Conservation (phyloP, 108 stramenopile species). For the Skeletonema costatum region DNA sequence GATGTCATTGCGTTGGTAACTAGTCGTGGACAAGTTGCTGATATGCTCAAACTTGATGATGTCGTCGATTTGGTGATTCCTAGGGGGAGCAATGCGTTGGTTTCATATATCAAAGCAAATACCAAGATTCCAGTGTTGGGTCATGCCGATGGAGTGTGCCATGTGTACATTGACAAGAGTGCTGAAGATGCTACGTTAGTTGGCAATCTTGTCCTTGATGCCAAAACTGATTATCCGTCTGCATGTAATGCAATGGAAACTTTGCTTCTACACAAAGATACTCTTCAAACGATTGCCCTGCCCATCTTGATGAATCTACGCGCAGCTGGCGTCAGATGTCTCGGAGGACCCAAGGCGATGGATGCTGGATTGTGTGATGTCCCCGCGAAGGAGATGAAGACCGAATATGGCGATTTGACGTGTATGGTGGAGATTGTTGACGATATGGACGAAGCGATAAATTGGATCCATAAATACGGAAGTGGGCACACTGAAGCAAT, state of each 20-base stretch:
- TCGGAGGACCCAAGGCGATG: constrained; percentile 89
- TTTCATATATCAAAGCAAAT: constrained; percentile 88
- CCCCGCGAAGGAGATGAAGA: constrained; percentile 70
- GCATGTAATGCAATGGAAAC: constrained; percentile 99
- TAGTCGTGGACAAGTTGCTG: constrained; percentile 88
- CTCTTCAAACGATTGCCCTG: constrained; percentile 65
- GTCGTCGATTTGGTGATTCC: constrained; percentile 99
- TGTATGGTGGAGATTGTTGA: constrained; percentile 95
- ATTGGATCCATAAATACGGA: constrained; percentile 93
- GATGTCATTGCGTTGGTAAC: constrained; percentile 93
- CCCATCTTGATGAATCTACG: constrained; percentile 76
- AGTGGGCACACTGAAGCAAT: constrained; percentile 97
- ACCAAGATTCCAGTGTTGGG: constrained; percentile 97
- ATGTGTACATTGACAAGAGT: constrained; percentile 91
- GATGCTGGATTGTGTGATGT: constrained; percentile 74
- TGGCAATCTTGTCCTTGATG: constrained; percentile 80
- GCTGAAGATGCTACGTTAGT: constrained; percentile 70
- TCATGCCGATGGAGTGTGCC: constrained; percentile 99
- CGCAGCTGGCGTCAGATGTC: constrained; percentile 84
- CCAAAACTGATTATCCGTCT: constrained; percentile 98
- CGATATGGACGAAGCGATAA: constrained; percentile 88
- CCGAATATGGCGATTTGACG: constrained; percentile 93
- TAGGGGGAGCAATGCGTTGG: constrained; percentile 91
- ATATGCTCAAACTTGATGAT: constrained; percentile 83
- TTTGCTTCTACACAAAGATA: constrained; percentile 87